Base-by-base conservation (phyloP, 1,139 yeast genomes). In the Pneumocystis oryctolagi region DNA sequence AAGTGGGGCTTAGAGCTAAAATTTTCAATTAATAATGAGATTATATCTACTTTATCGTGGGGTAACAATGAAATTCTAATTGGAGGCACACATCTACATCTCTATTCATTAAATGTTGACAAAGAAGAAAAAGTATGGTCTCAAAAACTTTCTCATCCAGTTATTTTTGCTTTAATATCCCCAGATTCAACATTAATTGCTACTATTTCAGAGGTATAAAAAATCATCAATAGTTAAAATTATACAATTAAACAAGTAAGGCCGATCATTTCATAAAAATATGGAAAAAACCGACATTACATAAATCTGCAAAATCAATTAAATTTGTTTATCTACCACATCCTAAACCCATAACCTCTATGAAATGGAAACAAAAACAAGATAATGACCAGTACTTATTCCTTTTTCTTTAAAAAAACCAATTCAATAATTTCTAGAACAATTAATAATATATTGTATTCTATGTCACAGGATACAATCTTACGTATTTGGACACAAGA, bases 291-390 rank as follows among this genome's bases (percentile, higher is more conserved):
- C 31, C 31, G 25, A n/a, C 2, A 12, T 25, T 47, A 8, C n/a
- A 47, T 25, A 31, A 47, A 47, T 28, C 55, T 25, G 14, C 25
- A 25, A 14, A 47, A 47, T 47, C 53, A 40, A 2, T 40, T 40
- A 40, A 18, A 5, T 12, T 40, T 47, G 9, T 47, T 47, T 85
- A 87, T 69, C 73, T 89, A 31, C 79, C 82, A 16, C 95, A 87
- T 70, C 83, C 85, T 0, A 71, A 79, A 0, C 79, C 79, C 64
- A 82, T 89, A 1, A 77, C 82, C 0, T 77, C 78, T 59, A 72
- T 82, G 34, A 74, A 82, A 62, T 84, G 89, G 89, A 79, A 82
- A 65, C 70, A 68, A 12, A 69, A 71, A 20, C 69, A 69, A 47
- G 68, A 69, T 12, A 62, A 65, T 14, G 65, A 70, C n/a, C 67